Percentiles rank a stretch among this genome's conserved stretches.
Conservation (phyloP, 306 rosid species). For the Hippophae gyantsensis region DNA sequence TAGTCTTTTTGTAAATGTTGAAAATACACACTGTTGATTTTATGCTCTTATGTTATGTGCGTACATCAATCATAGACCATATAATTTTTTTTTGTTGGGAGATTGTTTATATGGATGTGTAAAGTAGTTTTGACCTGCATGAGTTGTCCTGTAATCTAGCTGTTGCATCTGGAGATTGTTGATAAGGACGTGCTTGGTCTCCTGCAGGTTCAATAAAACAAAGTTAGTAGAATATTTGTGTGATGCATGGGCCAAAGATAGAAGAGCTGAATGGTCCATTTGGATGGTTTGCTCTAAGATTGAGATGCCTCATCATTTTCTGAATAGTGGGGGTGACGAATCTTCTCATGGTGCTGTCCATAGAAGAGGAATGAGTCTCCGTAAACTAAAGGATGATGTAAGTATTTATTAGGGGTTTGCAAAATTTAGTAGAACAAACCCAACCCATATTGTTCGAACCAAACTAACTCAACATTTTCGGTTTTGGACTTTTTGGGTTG, state of each 20-base stretch:
- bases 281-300: constrained; percentile 91
- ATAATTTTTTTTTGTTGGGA: no score
- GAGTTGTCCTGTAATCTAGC: constrained; percentile 8
- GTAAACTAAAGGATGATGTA: constrained; percentile 77
- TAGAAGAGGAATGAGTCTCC: constrained; percentile 47
- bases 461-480: no score
- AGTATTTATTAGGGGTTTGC: constrained; percentile 17
- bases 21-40: no score
- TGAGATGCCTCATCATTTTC: constrained; percentile 89
- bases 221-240: constrained; percentile 53
- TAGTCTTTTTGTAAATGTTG: no score
- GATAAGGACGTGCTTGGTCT: constrained; percentile 18
- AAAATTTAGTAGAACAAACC: no score
- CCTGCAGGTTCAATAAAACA: constrained; percentile 55
- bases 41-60: no score
- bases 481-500: no score
- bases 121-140: background rate
- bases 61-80: no score
- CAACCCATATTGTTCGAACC: no score
- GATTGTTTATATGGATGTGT: background rate
- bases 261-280: constrained; percentile 90
- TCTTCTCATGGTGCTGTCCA: constrained; percentile 42
- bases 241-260: constrained; percentile 65
- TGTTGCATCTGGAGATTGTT: constrained; percentile 7
- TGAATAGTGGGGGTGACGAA: constrained; percentile 45